Percentiles rank a stretch among this genome's conserved stretches.
Evolutionary conservation across 345 rosid genomes (phyloP).

Genomic region (Psidium guajava): DNA sequence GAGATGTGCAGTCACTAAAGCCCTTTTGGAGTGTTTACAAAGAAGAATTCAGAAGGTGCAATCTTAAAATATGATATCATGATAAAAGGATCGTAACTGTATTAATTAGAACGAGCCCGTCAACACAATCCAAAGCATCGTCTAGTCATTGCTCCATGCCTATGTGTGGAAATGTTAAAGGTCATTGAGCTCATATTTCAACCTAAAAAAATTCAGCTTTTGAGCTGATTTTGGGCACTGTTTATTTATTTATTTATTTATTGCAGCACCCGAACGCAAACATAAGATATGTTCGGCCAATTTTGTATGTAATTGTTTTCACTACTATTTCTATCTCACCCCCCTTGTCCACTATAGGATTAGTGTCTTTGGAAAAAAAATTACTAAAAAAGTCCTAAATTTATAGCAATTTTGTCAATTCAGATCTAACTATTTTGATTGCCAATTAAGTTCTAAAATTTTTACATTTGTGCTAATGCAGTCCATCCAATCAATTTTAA

Average conservation of each 20-base stretch:
- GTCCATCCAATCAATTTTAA: too few relatives aligned
- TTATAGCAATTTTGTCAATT: too few relatives aligned
- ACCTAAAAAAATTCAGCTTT: background rate
- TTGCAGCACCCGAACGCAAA: background rate
- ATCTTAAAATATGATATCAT: background rate
- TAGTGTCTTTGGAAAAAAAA: too few relatives aligned
- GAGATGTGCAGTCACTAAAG: background rate
- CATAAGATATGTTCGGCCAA: background rate
- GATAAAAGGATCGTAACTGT: background rate
- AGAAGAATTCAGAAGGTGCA: background rate
- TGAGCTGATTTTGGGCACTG: background rate
- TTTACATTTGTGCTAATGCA: too few relatives aligned
- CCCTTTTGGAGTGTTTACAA: background rate
- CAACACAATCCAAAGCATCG: background rate
- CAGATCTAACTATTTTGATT: too few relatives aligned
- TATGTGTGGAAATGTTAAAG: background rate
- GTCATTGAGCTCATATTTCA: background rate
- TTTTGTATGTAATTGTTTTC: too few relatives aligned
- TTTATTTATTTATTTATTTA: too few relatives aligned
- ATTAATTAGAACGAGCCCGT: background rate
- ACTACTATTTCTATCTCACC: background rate
- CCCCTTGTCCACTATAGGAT: background rate
- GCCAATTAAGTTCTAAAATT: too few relatives aligned
- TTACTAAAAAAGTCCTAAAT: too few relatives aligned
- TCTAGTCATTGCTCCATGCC: background rate